Conservation (phyloP, 768 basidiomycete genomes). For the Panaeolus papilionaceus region DNA sequence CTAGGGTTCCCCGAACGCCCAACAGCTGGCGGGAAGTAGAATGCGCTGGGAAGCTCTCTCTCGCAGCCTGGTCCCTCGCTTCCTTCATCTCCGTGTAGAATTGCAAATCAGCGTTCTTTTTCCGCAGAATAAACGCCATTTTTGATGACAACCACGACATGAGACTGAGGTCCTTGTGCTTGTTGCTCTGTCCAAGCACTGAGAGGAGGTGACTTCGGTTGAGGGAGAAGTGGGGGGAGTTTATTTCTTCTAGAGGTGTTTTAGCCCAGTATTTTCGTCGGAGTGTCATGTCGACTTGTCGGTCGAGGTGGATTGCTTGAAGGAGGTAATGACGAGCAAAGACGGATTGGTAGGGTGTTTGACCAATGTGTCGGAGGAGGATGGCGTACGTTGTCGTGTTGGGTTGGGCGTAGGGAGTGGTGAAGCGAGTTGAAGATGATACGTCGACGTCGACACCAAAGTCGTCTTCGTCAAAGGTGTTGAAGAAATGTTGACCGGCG, state of each 20-base stretch:
- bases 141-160: slow-evolving; percentile 65
- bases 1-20: background rate
- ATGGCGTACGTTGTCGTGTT: slow-evolving; percentile 73
- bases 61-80: slow-evolving; percentile 13
- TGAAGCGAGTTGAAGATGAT: slow-evolving; percentile 38
- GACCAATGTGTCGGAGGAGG: slow-evolving; percentile 64
- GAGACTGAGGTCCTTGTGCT: slow-evolving; percentile 60
- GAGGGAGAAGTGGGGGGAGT: slow-evolving; percentile 58
- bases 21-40: background rate
- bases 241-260: slow-evolving; percentile 40
- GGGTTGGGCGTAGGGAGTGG: slow-evolving; percentile 53
- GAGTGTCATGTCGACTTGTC: slow-evolving; percentile 36
- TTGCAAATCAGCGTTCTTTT: slow-evolving; percentile 54
- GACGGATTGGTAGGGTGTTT: slow-evolving; percentile 46
- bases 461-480: slow-evolving; percentile 76
- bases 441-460: slow-evolving; percentile 51
- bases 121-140: slow-evolving; percentile 48
- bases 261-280: slow-evolving; percentile 28
- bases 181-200: slow-evolving; percentile 63
- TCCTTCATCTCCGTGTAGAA: slow-evolving; percentile 28
- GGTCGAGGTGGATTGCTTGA: slow-evolving; percentile 56
- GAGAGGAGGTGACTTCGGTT: slow-evolving; percentile 63
- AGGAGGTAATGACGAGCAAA: slow-evolving; percentile 73
- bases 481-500: slow-evolving; percentile 51
- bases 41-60: slow-evolving; percentile 1